Base-by-base conservation (phyloP, 768 basidiomycete species). In the Xerocomus potaroensis region DNA sequence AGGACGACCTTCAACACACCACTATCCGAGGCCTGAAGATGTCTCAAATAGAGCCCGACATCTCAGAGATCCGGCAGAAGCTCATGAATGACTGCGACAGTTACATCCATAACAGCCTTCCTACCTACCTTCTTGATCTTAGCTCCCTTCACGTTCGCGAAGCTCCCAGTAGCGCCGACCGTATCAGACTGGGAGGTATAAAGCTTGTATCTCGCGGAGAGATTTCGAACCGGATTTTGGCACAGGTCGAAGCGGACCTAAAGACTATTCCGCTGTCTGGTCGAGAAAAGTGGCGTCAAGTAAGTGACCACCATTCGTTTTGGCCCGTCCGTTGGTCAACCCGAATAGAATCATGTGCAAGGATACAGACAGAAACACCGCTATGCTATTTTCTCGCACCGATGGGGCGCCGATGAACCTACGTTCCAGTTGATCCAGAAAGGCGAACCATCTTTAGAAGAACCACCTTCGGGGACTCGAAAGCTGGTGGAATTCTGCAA, bases 361-460 rank as follows among this genome's bases (percentile, higher is more conserved):
- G 35, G 26, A 16, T 37, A 45, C 35, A 45, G 16, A 12, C 5
- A 21, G 26, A 22, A 30, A 16, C 27, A 30, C n/a, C 35, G 43
- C 21, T 47, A 47, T 5, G 46, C 40, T 3, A 47, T 47, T 19
- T 16, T 47, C n/a, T 47, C 46, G 7, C 46, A 47, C 15, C 32
- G 40, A 4, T 47, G 40, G 46, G 40, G 46, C 21, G 1, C 16
- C 7, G 36, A 18, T 29, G 41, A 48, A n/a, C 47, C 47, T 10
- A 37, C 40, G 27, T 33, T 39, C 32, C 45, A 47, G 22, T 35
- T 42, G 22, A 24, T 43, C 11, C 22, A 8, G 2, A n/a, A 24
- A 19, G 8, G 5, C 32, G 22, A 43, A 14, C 11, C 26, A n/a
- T n/a, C 16, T 7, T 3, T 12, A 21, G 21, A 36, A 22, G 21